These are phyloP conservation scores for Meyerozyma carpophila DNA, from an alignment of 1,139 yeast species.

Conservation along the genomic window DNA sequence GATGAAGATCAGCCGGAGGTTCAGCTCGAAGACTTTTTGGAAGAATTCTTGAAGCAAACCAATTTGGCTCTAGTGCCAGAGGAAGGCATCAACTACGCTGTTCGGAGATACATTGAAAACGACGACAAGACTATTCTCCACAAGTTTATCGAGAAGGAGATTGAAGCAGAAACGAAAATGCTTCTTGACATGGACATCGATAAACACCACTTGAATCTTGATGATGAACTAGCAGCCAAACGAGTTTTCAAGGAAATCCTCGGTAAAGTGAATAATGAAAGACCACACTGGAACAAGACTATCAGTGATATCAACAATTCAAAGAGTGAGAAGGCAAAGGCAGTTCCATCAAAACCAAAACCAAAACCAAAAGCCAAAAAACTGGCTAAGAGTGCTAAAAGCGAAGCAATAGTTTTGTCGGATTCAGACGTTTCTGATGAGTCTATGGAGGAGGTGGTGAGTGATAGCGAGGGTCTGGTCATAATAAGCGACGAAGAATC, in stretches of 20 bases:
- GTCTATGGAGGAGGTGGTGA: slow-evolving; percentile 1
- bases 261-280: slow-evolving; percentile 18
- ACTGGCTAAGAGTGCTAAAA: slow-evolving; percentile 3
- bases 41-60: slow-evolving; percentile 55
- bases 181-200: slow-evolving; percentile 43
- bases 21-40: slow-evolving; percentile 56
- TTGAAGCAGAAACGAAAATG: slow-evolving; percentile 55
- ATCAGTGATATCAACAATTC: background rate
- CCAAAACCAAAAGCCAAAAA: slow-evolving; percentile 2
- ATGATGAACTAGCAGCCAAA: slow-evolving; percentile 22
- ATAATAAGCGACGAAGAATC: background rate
- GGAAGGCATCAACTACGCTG: slow-evolving; percentile 68
- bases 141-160: slow-evolving; percentile 62
- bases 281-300: slow-evolving; percentile 2
- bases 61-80: slow-evolving; percentile 71
- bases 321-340: background rate
- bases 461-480: background rate
- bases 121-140: slow-evolving; percentile 74
- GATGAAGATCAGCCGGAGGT: slow-evolving; percentile 19
- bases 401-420: slow-evolving; percentile 3
- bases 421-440: slow-evolving; percentile 4
- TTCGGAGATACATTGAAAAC: slow-evolving; percentile 67
- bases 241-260: slow-evolving; percentile 25
- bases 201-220: slow-evolving; percentile 25
- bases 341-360: slow-evolving; percentile 2